Percentiles rank a stretch among this genome's conserved stretches.
phyloP scores from a whole-genome alignment of 306 rosid species.

The Lupinus albus region DNA sequence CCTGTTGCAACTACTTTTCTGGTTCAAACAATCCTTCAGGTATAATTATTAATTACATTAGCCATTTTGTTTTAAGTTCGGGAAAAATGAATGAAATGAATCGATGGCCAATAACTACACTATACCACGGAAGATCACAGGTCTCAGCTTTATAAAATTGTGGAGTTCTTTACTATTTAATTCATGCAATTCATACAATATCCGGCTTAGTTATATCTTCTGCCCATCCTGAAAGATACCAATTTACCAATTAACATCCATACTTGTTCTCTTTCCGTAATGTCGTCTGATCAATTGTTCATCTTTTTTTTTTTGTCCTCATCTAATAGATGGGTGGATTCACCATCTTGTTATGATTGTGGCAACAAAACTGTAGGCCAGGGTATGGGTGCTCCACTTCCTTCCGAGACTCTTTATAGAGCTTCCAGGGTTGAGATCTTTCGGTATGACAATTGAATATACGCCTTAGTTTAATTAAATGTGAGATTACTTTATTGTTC shows the following conservation, averaged over 20 bases:
- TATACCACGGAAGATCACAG: constrained; percentile 5
- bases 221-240: constrained; percentile 14
- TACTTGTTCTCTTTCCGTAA: constrained; percentile 9
- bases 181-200: constrained; percentile 18
- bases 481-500: constrained; percentile 23
- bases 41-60: constrained; percentile 38
- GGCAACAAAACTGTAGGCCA: constrained; percentile 55
- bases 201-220: constrained; percentile 3
- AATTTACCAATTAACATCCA: constrained; percentile 11
- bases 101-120: constrained; percentile 20
- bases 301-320: constrained; percentile 33
- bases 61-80: constrained; percentile 14
- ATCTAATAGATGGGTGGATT: constrained; percentile 73
- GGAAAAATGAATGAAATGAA: constrained; percentile 16
- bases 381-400: constrained; percentile 62
- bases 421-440: constrained; percentile 73
- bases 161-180: constrained; percentile 13
- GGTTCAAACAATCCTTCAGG: constrained; percentile 97
- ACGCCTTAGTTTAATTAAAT: constrained; percentile 8
- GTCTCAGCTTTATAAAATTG: constrained; percentile 20
- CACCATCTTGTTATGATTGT: constrained; percentile 77
- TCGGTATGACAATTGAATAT: constrained; percentile 52
- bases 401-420: constrained; percentile 66
- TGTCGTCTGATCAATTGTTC: constrained; percentile 16
- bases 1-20: constrained; percentile 90